Conservation (phyloP, 768 basidiomycete species). For the Filobasidium floriforme region DNA sequence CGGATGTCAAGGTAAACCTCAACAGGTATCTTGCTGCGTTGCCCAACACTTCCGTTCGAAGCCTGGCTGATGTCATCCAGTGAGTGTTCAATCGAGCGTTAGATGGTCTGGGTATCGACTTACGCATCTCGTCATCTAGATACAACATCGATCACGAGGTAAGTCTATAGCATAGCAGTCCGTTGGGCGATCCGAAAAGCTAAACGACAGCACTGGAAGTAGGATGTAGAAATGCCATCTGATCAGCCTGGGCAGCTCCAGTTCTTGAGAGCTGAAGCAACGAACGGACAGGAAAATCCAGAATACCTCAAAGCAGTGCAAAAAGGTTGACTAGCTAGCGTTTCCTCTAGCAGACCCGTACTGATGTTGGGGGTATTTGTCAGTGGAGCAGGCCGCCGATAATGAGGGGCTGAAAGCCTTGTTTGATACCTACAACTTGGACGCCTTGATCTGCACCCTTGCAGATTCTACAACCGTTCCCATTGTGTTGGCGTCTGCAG, state of each 20-base stretch:
- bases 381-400: not conserved
- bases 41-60: not conserved
- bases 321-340: not conserved
- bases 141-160: not conserved
- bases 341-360: not conserved
- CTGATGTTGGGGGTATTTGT: too few species aligned
- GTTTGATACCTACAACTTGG: not conserved
- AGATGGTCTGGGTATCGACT: too few species aligned
- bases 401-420: not conserved
- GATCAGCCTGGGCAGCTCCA: not conserved
- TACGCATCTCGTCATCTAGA: too few species aligned
- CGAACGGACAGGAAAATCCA: not conserved
- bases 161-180: too few species aligned
- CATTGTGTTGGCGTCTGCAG: not conserved
- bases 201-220: too few species aligned
- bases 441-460: not conserved
- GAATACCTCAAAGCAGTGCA: not conserved
- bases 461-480: not conserved
- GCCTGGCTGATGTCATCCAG: slow-evolving; percentile 14
- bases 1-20: slow-evolving; percentile 11
- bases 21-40: slow-evolving; percentile 1
- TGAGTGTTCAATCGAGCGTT: too few species aligned
- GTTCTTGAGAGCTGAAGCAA: not conserved
- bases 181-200: too few species aligned
- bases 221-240: not conserved